phyloP scores from a whole-genome alignment of 2,329 filamentous ascomycete genomes.

The Corynespora cassiicola region DNA sequence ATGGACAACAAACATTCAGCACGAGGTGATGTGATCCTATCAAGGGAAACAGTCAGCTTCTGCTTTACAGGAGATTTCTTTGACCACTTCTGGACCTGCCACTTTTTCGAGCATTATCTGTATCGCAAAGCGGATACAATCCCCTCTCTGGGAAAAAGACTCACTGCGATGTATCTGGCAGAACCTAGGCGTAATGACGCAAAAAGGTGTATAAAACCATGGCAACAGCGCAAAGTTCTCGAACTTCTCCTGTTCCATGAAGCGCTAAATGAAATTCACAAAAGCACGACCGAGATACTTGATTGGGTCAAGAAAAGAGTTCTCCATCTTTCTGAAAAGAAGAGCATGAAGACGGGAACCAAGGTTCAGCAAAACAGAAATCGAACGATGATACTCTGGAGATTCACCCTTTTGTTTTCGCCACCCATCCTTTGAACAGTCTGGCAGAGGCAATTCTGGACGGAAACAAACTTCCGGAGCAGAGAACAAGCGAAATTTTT shows the following conservation, averaged over 20 bases:
- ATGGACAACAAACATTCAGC: slow-evolving; percentile 1
- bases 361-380: too few relatives aligned
- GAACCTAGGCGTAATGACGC: neutral
- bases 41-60: slow-evolving; percentile 21
- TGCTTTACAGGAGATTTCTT: slow-evolving; percentile 40
- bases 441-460: too few relatives aligned
- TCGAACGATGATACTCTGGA: too few relatives aligned
- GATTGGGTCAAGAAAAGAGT: neutral
- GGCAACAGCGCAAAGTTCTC: slow-evolving; percentile 36
- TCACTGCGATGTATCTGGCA: neutral
- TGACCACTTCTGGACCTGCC: slow-evolving; percentile 42
- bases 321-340: too few relatives aligned
- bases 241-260: slow-evolving; percentile 31
- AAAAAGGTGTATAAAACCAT: slow-evolving; percentile 15
- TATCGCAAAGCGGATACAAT: too few relatives aligned
- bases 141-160: neutral
- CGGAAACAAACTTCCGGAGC: too few relatives aligned
- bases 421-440: neutral
- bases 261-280: slow-evolving; percentile 18
- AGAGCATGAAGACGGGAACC: too few relatives aligned
- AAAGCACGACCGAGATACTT: slow-evolving; percentile 6
- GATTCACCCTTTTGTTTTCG: neutral
- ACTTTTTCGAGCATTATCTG: slow-evolving; percentile 26
- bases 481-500: too few relatives aligned
- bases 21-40: neutral